Evolutionary conservation across 306 rosid genomes (phyloP), one percentile per base, ranked within the genome.

Genomic region (Castanea sativa): DNA sequence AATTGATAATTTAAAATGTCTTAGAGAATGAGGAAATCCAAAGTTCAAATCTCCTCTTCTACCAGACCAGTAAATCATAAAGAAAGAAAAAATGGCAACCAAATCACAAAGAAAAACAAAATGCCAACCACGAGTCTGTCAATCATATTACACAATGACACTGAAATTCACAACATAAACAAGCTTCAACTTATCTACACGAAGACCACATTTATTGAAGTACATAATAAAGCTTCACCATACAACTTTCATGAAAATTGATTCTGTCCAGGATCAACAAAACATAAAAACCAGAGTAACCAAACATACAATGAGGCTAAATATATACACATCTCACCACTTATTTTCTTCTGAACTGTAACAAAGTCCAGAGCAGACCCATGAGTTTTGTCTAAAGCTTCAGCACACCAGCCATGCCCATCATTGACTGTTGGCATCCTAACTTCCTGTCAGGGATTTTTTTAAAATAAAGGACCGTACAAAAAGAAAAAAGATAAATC

Each of bases 321-420:
- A 53, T 27, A 8, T 35, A 16, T 35, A 32, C 20, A 81, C 49
- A 68, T 51, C 13, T 29, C 76, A 49, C 64, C 23, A 4, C 85
- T 83, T 43, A 77, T 84, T 75, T 89, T 88, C 81, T 81, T 87
- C 69, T 55, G 85, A 60, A 87, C 82, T 14, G 89, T 78, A 49
- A 90, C 88, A 82, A 95, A 88, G 80, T 90, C 98, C 30, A 86
- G 61, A 52, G 87, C 57, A 35, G 89, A 78, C 64, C 99, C 99
- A 78, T 83, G 82, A 69, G 86, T 76, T 72, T 77, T 83, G 73
- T 80, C 67, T n/a, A 92, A 79, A 25, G 96, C 94, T 86, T 89
- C 91, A 8, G 90, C 96, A 16, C 97, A 90, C 99, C 97, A 91
- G 76, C 97, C 94, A 25, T 92, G 96, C 11, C 97, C 98, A 43